These are phyloP conservation scores for Cordyceps tenuipes DNA, from an alignment of 2,329 filamentous ascomycete species.

Conservation along the genomic window DNA sequence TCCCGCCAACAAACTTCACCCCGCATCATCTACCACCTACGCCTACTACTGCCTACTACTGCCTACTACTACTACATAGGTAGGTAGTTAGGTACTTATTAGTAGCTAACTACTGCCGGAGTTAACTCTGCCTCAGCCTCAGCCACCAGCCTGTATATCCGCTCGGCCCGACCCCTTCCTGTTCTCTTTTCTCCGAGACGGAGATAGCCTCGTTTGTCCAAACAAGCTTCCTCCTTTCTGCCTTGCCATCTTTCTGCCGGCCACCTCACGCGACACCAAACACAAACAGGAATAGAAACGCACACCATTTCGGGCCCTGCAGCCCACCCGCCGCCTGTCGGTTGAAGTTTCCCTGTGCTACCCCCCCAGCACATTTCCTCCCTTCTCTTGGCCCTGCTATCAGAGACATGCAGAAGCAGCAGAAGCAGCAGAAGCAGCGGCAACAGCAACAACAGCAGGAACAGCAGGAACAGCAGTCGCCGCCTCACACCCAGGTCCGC, in stretches of 20 bases:
- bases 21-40: not conserved
- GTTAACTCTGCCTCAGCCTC: not conserved
- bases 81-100: too few species aligned
- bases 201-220: constrained; percentile 11
- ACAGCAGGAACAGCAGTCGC: not conserved
- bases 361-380: not conserved
- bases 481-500: not conserved
- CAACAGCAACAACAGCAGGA: too few species aligned
- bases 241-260: not conserved
- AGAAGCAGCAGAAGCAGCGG: too few species aligned
- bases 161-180: constrained; percentile 6
- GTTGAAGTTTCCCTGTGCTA: not conserved
- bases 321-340: not conserved
- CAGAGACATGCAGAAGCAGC: not conserved
- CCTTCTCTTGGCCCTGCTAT: not conserved
- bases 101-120: too few species aligned
- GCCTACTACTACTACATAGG: too few species aligned
- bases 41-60: too few species aligned
- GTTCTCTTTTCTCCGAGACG: constrained; percentile 8
- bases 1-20: too few species aligned
- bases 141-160: not conserved
- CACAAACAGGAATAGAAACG: not conserved
- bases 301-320: not conserved
- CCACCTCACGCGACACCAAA: not conserved
- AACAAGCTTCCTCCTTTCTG: too few species aligned